Evolutionary conservation across 148 eudicot genomes (phyloP).

Genomic region (Simmondsia chinensis): DNA sequence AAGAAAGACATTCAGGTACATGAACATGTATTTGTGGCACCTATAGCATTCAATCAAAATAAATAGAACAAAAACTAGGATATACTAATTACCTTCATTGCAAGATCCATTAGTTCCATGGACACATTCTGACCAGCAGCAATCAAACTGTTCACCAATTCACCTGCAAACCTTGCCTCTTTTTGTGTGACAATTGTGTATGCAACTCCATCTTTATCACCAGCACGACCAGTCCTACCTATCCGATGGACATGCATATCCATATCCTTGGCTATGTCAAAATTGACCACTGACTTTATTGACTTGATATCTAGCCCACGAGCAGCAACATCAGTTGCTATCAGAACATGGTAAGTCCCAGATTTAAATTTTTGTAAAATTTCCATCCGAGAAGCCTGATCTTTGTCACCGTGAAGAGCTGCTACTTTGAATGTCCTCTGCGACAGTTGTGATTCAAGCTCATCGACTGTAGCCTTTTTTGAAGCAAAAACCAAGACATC

Average conservation of each 20-base stretch:
- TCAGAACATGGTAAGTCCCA: constrained; percentile 84
- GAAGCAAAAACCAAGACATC: constrained; percentile 97
- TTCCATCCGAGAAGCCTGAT: constrained; percentile 92
- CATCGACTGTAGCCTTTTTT: constrained; percentile 89
- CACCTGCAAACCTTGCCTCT: constrained; percentile 97
- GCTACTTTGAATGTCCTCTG: constrained; percentile 81
- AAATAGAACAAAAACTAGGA: not conserved
- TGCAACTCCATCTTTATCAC: constrained; percentile 96
- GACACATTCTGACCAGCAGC: constrained; percentile 98
- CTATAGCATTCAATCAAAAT: not conserved
- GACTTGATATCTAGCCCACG: constrained; percentile 99
- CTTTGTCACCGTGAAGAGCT: constrained; percentile 98
- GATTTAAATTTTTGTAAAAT: constrained; percentile 80
- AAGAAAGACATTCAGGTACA: no score
- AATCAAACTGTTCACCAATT: constrained; percentile 81
- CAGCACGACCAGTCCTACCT: constrained; percentile 99
- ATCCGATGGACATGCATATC: constrained; percentile 99
- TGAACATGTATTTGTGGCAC: not conserved
- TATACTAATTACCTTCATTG: constrained; percentile 92
- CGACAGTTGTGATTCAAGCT: constrained; percentile 68
- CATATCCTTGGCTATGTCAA: constrained; percentile 97
- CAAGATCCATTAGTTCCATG: constrained; percentile 82
- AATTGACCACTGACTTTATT: constrained; percentile 91
- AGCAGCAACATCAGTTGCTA: constrained; percentile 99
- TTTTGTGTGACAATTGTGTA: constrained; percentile 88